Conservation (phyloP, 179 eudicot species). For the Heliamphora ciliata region DNA sequence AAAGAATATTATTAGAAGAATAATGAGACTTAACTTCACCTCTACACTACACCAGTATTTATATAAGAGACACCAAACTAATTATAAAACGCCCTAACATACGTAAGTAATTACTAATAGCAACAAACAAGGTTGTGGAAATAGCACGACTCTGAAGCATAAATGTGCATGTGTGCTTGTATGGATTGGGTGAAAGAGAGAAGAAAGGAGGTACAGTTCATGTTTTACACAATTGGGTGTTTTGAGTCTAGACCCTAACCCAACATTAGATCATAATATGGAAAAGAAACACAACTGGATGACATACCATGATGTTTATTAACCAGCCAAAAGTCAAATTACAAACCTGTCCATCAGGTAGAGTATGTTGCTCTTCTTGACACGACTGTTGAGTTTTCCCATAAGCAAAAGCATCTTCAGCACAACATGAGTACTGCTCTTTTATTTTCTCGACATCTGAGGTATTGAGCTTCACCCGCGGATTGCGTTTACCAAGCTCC, state of each 20-base stretch:
- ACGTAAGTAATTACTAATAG: too few relatives aligned
- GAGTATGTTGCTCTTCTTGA: conserved; percentile 70
- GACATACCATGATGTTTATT: neutral
- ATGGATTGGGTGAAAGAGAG: neutral
- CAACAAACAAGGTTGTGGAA: too few relatives aligned
- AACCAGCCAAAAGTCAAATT: neutral
- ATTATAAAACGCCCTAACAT: too few relatives aligned
- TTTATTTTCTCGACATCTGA: conserved; percentile 73
- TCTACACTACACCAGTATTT: too few relatives aligned
- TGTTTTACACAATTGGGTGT: neutral
- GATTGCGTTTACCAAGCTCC: conserved; percentile 77
- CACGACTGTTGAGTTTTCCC: conserved; percentile 44
- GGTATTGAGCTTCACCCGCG: conserved; percentile 46
- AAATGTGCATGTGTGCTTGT: neutral
- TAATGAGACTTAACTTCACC: too few relatives aligned
- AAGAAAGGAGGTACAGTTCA: too few relatives aligned
- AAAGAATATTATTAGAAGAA: too few relatives aligned
- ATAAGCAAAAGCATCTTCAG: conserved; percentile 83
- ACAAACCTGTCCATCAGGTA: conserved; percentile 95
- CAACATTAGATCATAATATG: neutral
- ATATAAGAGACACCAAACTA: too few relatives aligned
- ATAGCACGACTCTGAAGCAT: too few relatives aligned
- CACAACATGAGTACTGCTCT: conserved; percentile 76
- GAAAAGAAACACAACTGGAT: neutral
- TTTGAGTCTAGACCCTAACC: neutral